A percentile compares a stretch with the other conserved stretches of the same genome.
Conservation (phyloP, 176 grass and related monocot genomes). For the Metroxylon sagu region DNA sequence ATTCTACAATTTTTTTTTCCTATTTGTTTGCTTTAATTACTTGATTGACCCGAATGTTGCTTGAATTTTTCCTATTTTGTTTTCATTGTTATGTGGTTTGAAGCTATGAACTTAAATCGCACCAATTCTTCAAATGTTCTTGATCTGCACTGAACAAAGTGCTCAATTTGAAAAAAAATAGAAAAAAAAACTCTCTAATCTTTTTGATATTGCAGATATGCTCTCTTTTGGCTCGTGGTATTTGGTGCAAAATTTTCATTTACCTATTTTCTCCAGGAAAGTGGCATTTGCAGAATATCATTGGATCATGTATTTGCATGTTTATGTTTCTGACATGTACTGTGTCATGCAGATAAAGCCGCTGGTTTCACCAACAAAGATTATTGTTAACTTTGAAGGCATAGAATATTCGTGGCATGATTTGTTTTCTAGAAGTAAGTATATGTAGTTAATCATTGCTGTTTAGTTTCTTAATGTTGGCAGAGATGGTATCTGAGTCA, state of each 20-base stretch:
- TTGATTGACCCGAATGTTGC: too few relatives aligned
- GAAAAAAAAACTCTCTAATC: too few relatives aligned
- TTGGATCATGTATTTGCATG: not conserved
- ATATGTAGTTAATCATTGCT: conserved; percentile 5
- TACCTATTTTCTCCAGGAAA: conserved; percentile 97
- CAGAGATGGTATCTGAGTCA: too few relatives aligned
- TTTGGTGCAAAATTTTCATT: conserved; percentile 87
- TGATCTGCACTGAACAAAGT: too few relatives aligned
- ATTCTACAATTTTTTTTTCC: too few relatives aligned
- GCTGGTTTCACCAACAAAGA: conserved; percentile 59
- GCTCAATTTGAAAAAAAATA: too few relatives aligned
- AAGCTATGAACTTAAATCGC: too few relatives aligned
- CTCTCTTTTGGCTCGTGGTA: conserved; percentile 67
- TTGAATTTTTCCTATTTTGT: too few relatives aligned
- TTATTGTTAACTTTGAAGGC: conserved; percentile 42
- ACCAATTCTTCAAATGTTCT: too few relatives aligned
- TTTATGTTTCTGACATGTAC: conserved; percentile 12
- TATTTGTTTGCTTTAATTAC: too few relatives aligned
- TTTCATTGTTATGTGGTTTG: too few relatives aligned
- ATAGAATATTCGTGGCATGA: conserved; percentile 84
- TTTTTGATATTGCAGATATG: conserved; percentile 58
- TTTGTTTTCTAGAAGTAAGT: conserved; percentile 74
- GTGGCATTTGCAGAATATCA: conserved; percentile 5
- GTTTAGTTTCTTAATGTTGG: too few relatives aligned
- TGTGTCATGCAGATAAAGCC: conserved; percentile 72